Percentiles rank a stretch among this genome's conserved stretches.
Conservation (phyloP, 2,329 filamentous ascomycete species). For the Alternaria postmessia region DNA sequence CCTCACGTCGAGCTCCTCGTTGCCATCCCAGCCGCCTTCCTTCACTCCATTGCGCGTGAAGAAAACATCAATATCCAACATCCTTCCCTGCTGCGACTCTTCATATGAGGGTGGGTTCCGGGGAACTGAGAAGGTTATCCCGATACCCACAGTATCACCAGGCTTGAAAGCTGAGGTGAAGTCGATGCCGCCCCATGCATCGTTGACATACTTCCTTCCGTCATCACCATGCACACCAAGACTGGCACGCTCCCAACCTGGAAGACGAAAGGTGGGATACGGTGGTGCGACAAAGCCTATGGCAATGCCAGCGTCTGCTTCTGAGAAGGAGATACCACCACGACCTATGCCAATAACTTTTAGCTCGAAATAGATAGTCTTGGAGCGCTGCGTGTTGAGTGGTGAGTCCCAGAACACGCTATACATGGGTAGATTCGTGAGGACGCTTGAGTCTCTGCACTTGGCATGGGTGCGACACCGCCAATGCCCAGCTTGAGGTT, state of each 20-base stretch:
- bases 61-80: conserved; percentile 68
- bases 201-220: conserved; percentile 77
- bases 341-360: conserved; percentile 59
- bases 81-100: conserved; percentile 29
- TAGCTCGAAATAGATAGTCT: conserved; percentile 77
- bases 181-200: conserved; percentile 74
- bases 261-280: conserved; percentile 79
- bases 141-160: conserved; percentile 74
- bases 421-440: conserved; percentile 75
- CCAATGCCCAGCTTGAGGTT: conserved; percentile 52
- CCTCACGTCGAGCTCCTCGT: conserved; percentile 75
- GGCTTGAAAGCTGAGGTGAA: conserved; percentile 71
- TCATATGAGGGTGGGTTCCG: conserved; percentile 48
- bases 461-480: conserved; percentile 55
- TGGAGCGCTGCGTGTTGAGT: conserved; percentile 61
- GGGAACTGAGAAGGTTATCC: conserved; percentile 67
- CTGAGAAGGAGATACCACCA: conserved; percentile 35
- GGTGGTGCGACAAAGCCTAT: conserved; percentile 77
- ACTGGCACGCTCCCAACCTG: conserved; percentile 81
- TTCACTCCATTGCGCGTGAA: conserved; percentile 72
- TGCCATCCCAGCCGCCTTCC: conserved; percentile 72
- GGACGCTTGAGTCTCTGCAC: conserved; percentile 68
- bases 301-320: conserved; percentile 65
- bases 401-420: conserved; percentile 66
- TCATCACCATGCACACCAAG: conserved; percentile 83